Evolutionary conservation across 192 early-diverging fungal species (phyloP).

Genomic region (Coemansia biformis): DNA sequence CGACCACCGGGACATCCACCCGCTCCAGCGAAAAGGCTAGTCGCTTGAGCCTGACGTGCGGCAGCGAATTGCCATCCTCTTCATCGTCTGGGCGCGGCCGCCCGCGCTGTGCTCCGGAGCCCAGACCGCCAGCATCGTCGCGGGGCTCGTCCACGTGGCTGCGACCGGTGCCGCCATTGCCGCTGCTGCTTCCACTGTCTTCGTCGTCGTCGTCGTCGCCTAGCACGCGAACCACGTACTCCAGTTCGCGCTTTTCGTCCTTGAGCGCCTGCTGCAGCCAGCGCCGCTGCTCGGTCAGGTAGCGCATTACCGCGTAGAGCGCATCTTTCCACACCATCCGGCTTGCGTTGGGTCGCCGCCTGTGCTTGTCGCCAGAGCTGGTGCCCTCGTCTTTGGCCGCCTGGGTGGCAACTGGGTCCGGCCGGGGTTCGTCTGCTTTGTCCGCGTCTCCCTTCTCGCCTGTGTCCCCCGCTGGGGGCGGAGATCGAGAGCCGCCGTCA

Average conservation of each 20-base stretch:
- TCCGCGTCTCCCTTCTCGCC: background rate
- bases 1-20: too few species aligned
- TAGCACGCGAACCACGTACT: conserved; percentile 38
- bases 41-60: conserved; percentile 33
- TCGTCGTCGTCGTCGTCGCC: conserved; percentile 11
- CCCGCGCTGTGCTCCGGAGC: background rate
- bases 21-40: conserved; percentile 39
- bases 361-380: conserved; percentile 1
- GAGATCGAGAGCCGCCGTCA: background rate
- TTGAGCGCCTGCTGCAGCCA: conserved; percentile 58
- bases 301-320: conserved; percentile 68
- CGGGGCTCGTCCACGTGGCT: too few species aligned
- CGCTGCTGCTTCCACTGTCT: background rate
- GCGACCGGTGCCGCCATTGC: background rate
- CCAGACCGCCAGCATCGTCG: too few species aligned
- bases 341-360: conserved; percentile 7
- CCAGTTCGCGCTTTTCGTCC: conserved; percentile 27
- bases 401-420: too few species aligned
- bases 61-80: conserved; percentile 37
- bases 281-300: conserved; percentile 80
- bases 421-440: background rate
- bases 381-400: background rate
- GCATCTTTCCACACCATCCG: conserved; percentile 40
- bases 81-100: background rate
- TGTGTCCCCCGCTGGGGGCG: background rate